These are phyloP conservation scores for Axilococcus clingmanii DNA, from an alignment of 139 green algal genomes.

Conservation along the genomic window DNA sequence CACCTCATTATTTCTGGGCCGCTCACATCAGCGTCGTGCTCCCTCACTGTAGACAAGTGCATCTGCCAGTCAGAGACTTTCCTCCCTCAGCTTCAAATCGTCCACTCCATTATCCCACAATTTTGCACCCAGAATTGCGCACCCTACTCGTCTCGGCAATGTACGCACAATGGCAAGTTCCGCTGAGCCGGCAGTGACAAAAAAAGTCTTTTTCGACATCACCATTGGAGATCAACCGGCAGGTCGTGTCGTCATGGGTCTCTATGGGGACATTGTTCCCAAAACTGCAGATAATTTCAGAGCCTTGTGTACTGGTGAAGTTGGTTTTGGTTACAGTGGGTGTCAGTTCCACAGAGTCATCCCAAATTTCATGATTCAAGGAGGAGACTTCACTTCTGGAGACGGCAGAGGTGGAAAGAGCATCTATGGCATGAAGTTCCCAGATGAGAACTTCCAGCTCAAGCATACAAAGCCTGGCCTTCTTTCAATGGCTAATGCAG, in stretches of 20 bases:
- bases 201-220: slow-evolving; percentile 78
- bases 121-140: neutral
- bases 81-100: neutral
- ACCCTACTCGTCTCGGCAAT: neutral
- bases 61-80: neutral
- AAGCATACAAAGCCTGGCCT: slow-evolving; percentile 55
- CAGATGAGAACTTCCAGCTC: slow-evolving; percentile 19
- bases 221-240: slow-evolving; percentile 54
- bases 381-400: slow-evolving; percentile 39
- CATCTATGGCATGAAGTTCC: slow-evolving; percentile 22
- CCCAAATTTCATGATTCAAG: slow-evolving; percentile 47
- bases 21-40: neutral
- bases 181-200: slow-evolving; percentile 12
- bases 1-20: neutral
- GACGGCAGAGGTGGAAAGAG: slow-evolving; percentile 21
- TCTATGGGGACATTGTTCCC: slow-evolving; percentile 75
- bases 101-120: too few relatives aligned
- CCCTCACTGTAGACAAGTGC: neutral
- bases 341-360: slow-evolving; percentile 47
- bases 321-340: slow-evolving; percentile 31
- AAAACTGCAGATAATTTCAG: slow-evolving; percentile 91
- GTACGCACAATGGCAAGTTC: neutral
- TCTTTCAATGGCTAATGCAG: slow-evolving; percentile 87
- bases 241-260: slow-evolving; percentile 75
- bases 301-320: slow-evolving; percentile 70